Evolutionary conservation across 768 basidiomycete genomes (phyloP).

Genomic region (Plicaturopsis crispa): DNA sequence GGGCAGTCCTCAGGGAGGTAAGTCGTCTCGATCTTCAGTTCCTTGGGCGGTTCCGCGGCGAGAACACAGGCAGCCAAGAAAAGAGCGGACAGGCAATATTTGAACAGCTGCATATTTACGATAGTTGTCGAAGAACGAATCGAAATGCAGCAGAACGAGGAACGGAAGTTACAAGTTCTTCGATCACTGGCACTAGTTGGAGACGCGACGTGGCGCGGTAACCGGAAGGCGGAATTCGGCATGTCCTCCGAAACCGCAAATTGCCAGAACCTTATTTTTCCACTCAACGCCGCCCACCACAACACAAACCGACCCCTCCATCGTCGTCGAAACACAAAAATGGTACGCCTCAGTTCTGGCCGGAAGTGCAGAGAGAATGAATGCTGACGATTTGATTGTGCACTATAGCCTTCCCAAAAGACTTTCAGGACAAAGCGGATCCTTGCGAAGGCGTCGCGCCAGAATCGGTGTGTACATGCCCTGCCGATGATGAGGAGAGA

Average conservation of each 20-base stretch:
- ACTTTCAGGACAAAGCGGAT: slow-evolving; percentile 95
- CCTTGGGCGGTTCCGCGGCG: slow-evolving; percentile 40
- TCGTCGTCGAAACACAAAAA: slow-evolving; percentile 38
- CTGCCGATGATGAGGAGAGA: neutral
- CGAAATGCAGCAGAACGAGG: too few species aligned
- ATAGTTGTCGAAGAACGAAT: too few species aligned
- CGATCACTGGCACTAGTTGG: too few species aligned
- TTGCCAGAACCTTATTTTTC: slow-evolving; percentile 27
- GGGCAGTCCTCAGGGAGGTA: slow-evolving; percentile 51
- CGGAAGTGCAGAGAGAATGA: neutral
- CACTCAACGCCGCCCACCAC: slow-evolving; percentile 11
- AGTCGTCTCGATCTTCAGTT: slow-evolving; percentile 58
- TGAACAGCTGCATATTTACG: slow-evolving; percentile 43
- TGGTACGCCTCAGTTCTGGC: slow-evolving; percentile 31
- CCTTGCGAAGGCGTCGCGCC: slow-evolving; percentile 91
- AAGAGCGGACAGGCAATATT: slow-evolving; percentile 36
- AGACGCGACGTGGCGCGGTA: slow-evolving; percentile 1
- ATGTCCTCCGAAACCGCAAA: too few species aligned
- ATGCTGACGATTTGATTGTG: slow-evolving; percentile 10
- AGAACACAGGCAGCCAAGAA: slow-evolving; percentile 39
- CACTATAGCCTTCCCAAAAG: slow-evolving; percentile 96
- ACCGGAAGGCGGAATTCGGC: too few species aligned
- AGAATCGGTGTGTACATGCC: slow-evolving; percentile 72
- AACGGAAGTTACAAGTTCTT: too few species aligned
- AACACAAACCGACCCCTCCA: slow-evolving; percentile 23